A percentile compares a stretch with the other conserved stretches of the same genome.
Conservation (phyloP, 495 filamentous ascomycete genomes). For the Niebla homalea region DNA sequence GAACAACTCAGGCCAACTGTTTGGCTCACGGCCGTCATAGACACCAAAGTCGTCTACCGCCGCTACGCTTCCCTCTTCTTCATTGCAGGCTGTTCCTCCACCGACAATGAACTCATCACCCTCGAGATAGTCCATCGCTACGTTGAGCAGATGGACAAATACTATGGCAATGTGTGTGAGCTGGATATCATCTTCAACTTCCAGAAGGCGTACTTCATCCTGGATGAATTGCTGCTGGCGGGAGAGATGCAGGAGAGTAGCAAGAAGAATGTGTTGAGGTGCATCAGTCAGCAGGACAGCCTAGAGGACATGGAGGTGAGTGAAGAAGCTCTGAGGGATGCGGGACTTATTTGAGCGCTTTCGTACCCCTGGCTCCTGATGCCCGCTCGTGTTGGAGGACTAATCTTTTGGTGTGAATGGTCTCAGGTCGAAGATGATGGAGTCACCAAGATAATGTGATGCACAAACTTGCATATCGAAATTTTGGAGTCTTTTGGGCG, state of each 20-base stretch:
- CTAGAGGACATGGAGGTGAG: constrained; percentile 96
- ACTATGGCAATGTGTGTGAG: constrained; percentile 99
- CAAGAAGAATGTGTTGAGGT: constrained; percentile 94
- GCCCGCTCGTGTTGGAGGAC: constrained; percentile 6
- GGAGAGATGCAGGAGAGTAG: constrained; percentile 98
- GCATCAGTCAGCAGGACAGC: constrained; percentile 88
- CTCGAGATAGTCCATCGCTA: constrained; percentile 98
- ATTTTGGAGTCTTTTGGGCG: no score
- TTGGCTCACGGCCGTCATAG: constrained; percentile 30
- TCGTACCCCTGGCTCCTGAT: neutral
- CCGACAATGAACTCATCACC: constrained; percentile 95
- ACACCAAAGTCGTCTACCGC: constrained; percentile 96
- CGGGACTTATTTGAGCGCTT: neutral
- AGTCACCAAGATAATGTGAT: constrained; percentile 89
- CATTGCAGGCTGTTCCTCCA: constrained; percentile 88
- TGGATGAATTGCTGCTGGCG: constrained; percentile 89
- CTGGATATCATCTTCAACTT: constrained; percentile 99
- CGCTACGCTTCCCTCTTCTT: constrained; percentile 99
- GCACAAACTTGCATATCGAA: neutral
- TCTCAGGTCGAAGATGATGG: constrained; percentile 85
- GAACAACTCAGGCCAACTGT: neutral
- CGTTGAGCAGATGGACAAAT: constrained; percentile 99
- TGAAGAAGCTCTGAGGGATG: constrained; percentile 12
- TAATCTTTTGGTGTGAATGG: constrained; percentile 17
- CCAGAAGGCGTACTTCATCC: constrained; percentile 97